These are phyloP conservation scores for Acanthamoeba lugdunensis DNA, from an alignment of 208 protist species.

Conservation along the genomic window DNA sequence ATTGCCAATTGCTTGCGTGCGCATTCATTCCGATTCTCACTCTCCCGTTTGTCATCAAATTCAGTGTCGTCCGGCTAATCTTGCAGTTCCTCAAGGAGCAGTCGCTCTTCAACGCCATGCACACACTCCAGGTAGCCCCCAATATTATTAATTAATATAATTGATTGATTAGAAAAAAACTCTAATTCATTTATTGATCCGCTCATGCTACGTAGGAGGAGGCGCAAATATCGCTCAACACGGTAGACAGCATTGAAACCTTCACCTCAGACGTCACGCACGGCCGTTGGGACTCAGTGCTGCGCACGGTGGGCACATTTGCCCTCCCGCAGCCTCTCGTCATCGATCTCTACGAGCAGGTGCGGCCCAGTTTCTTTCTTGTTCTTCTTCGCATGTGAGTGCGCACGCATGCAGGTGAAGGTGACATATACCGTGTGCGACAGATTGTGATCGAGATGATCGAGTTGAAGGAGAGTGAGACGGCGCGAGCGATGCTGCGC, in stretches of 20 bases:
- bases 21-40: background rate
- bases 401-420: background rate
- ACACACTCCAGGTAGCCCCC: slow-evolving; percentile 67
- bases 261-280: slow-evolving; percentile 53
- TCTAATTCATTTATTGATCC: background rate
- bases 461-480: slow-evolving; percentile 75
- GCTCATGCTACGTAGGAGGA: slow-evolving; percentile 33
- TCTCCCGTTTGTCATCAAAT: background rate
- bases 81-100: slow-evolving; percentile 75
- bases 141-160: too few relatives aligned
- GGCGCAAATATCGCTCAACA: slow-evolving; percentile 72
- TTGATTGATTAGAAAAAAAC: background rate
- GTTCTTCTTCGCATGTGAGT: background rate
- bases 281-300: slow-evolving; percentile 71
- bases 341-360: slow-evolving; percentile 76
- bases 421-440: too few relatives aligned
- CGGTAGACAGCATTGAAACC: slow-evolving; percentile 65
- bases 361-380: background rate
- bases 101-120: slow-evolving; percentile 63
- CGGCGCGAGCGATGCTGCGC: slow-evolving; percentile 68
- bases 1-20: background rate
- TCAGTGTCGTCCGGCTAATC: slow-evolving; percentile 76
- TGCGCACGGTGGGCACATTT: slow-evolving; percentile 51
- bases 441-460: slow-evolving; percentile 75
- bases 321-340: slow-evolving; percentile 51